Evolutionary conservation across 306 rosid species (phyloP), one percentile per base, ranked within the genome.

Genomic region (Elaeagnus macrophylla): DNA sequence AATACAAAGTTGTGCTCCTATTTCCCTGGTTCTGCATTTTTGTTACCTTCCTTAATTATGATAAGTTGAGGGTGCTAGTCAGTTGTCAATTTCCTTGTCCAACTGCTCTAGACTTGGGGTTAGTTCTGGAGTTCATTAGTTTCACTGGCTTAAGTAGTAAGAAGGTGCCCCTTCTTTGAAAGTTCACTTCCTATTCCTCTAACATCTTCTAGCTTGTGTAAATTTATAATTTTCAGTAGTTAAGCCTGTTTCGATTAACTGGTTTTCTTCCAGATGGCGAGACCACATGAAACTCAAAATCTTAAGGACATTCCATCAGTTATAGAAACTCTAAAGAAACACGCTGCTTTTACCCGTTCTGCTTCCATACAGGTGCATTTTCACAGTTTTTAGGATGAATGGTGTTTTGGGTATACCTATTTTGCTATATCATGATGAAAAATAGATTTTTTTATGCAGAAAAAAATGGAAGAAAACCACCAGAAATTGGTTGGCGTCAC

Each of bases 321-420:
- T 68, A 81, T 93, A 51, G 99, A 93, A 62, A 77, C 84, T 66
- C 65, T 82, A 9, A 88, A 93, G 87, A 80, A 80, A 78, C 74
- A 84, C 62, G 84, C 87, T 54, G 86, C 75, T 54, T 78, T 69
- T 6, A 76, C 72, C 62, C 82, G 96, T 10, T 19, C 77, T 57
- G 65, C 62, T 67, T 77, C 74, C 5, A 71, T 84, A 48, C 67
- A 84, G 96, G 99, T 93, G 54, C 52, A 19, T 42, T 60, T 8
- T 49, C 65, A n/a, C n/a, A 40, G 62, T 54, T 36, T 48, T 25
- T 2, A 25, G 45, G 37, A 35, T 60, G 61, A 2, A 18, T 57
- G 18, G 38, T 56, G 15, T 55, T 42, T 42, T 65, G 69, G 49
- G 13, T 53, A 50, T 39, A 65, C 37, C 44, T 11, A 6, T 44